phyloP scores from a whole-genome alignment of 257 asterid genomes.

The Primulina eburnea region DNA sequence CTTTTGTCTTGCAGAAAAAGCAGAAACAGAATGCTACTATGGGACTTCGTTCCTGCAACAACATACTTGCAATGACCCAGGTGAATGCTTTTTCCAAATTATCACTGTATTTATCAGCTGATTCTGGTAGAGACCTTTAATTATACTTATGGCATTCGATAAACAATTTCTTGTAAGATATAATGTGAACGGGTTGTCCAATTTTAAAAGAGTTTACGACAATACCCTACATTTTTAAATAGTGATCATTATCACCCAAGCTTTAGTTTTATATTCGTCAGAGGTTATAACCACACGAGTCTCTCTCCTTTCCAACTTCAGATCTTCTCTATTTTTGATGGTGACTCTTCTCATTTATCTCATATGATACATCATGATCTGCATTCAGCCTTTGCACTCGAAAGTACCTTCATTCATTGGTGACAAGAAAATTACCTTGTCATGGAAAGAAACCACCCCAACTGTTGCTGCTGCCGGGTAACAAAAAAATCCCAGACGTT shows the following conservation, averaged over 20 bases:
- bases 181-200: not conserved
- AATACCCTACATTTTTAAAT: not conserved
- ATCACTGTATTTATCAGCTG: not conserved
- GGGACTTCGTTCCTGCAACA: conserved; percentile 81
- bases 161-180: not conserved
- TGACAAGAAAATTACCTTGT: conserved; percentile 70
- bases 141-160: not conserved
- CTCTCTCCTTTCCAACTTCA: not conserved
- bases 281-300: not conserved
- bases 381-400: conserved; percentile 69
- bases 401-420: conserved; percentile 85
- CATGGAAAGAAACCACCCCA: conserved; percentile 77
- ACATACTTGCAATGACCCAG: conserved; percentile 74
- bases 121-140: not conserved
- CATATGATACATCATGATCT: not conserved
- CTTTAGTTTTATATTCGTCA: not conserved
- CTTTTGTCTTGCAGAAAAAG: conserved; percentile 57
- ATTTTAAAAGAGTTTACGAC: not conserved
- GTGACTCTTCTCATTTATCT: not conserved
- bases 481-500: not conserved
- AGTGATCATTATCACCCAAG: not conserved
- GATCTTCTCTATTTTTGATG: not conserved
- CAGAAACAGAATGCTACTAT: conserved; percentile 81
- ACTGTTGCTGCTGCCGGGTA: conserved; percentile 59
- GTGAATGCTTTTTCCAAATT: conserved; percentile 34